These are phyloP conservation scores for Ceratocystis harringtonii DNA, from an alignment of 2,329 filamentous ascomycete species.

Conservation along the genomic window DNA sequence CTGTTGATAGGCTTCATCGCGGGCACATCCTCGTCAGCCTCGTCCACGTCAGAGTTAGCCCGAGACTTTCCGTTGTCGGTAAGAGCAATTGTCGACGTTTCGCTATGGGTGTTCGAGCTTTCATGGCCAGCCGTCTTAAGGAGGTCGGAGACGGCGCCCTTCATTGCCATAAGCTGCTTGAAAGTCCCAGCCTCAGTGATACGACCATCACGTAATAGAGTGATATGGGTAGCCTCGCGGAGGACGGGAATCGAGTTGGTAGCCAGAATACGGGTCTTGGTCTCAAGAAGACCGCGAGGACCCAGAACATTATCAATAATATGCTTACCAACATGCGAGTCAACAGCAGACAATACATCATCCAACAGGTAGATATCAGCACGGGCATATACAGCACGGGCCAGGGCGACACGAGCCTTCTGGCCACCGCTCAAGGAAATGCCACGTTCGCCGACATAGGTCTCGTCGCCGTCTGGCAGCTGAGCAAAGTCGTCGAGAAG, in stretches of 20 bases:
- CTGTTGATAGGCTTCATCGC: slow-evolving; percentile 68
- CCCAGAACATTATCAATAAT: slow-evolving; percentile 91
- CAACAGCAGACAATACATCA: slow-evolving; percentile 90
- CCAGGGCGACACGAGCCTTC: slow-evolving; percentile 83
- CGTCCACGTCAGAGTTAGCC: slow-evolving; percentile 46
- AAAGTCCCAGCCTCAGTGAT: slow-evolving; percentile 83
- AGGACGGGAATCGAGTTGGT: slow-evolving; percentile 92
- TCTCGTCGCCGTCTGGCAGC: slow-evolving; percentile 89
- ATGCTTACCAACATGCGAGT: slow-evolving; percentile 90
- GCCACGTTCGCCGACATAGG: slow-evolving; percentile 87
- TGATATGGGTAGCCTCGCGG: slow-evolving; percentile 77
- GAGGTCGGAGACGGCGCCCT: slow-evolving; percentile 73
- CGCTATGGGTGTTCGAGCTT: slow-evolving; percentile 33
- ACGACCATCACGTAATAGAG: slow-evolving; percentile 65
- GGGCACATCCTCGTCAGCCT: slow-evolving; percentile 63
- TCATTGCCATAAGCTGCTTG: slow-evolving; percentile 81
- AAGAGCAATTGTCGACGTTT: slow-evolving; percentile 43
- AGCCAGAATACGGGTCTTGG: slow-evolving; percentile 82
- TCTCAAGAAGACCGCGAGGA: slow-evolving; percentile 60
- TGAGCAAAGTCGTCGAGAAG: slow-evolving; percentile 80
- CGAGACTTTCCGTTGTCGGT: slow-evolving; percentile 29
- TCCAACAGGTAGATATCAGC: slow-evolving; percentile 95
- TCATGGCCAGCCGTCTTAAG: slow-evolving; percentile 60
- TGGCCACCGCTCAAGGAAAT: slow-evolving; percentile 94
- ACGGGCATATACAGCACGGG: slow-evolving; percentile 85